Evolutionary conservation across 371 early-diverging fungal species (phyloP), one percentile per base, ranked within the genome.

Genomic region (Actinomucor elegans): DNA sequence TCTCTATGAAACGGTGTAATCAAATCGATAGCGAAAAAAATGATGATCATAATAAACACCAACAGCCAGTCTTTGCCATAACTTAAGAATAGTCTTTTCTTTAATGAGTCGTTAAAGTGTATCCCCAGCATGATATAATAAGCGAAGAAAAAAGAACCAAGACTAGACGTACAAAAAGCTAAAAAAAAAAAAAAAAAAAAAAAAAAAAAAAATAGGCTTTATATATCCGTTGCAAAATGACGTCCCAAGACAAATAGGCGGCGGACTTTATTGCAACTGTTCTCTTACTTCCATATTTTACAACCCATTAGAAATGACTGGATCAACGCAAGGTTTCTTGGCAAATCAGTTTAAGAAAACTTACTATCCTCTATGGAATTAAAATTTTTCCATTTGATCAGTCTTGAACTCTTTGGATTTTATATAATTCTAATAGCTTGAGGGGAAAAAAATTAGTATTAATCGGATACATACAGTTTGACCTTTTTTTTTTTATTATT

Each of bases 21-120:
- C n/a, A 61, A 57, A 51, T 87, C 84, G 36, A 90, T 69, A 29
- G 72, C 63, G 21, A 71, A 79, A 58, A 85, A 88, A 17, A 69
- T 71, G 8, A 61, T 61, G 0, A 79, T 73, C 78, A 90, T 83
- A n/a, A 83, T 46, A 2, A 84, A 33, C 18, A 88, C 79, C 14
- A 87, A 59, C 0, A 72, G 8, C 86, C 89, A 90, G 69, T 90
- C 90, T 20, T 74, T 72, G 29, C 72, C 47, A 52, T 88, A 90
- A 8, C 86, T 84, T 48, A 81, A 44, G 4, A 75, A 34, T 36
- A 86, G 63, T 7, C 71, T 64, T 24, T 52, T 62, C 10, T 64
- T 57, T 14, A 61, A 48, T 26, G 70, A 70, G 15, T 59, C 52
- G 41, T 59, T 53, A 6, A 53, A 45, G 24, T 24, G 40, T 5